phyloP scores from a whole-genome alignment of 1,284 basidiomycete species.

The Cutaneotrichosporon dermatis region DNA sequence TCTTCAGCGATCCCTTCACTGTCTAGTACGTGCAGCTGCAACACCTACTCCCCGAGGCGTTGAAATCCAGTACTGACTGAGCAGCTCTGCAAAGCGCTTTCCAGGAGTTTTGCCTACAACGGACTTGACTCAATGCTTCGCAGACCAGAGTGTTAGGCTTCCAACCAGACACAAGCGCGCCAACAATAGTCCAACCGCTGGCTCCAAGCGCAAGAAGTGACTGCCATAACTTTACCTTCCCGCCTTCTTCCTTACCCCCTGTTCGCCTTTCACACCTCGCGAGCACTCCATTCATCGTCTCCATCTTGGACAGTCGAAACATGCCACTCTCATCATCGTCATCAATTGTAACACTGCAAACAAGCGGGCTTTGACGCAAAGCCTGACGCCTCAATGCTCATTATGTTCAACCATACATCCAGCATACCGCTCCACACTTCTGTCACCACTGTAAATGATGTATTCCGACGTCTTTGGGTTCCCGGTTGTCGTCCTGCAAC shows the following conservation, averaged over 20 bases:
- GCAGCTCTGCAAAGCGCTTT: conserved; percentile 76
- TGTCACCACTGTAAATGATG: background rate
- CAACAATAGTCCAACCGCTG: background rate
- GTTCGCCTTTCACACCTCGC: no score
- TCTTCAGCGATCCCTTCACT: conserved; percentile 79
- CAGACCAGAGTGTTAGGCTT: conserved; percentile 83
- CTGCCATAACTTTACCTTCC: background rate
- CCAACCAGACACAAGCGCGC: conserved; percentile 52
- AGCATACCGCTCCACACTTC: background rate
- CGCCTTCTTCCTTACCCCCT: no score
- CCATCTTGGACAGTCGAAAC: no score
- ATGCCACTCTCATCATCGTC: no score
- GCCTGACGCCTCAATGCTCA: no score
- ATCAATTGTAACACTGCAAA: no score
- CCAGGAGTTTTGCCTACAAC: conserved; percentile 91
- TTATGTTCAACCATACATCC: background rate
- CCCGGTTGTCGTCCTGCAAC: no score
- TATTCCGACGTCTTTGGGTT: background rate
- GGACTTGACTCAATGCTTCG: conserved; percentile 81
- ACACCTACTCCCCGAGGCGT: no score
- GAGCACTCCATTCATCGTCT: no score
- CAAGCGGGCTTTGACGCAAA: no score
- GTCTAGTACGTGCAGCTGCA: conserved; percentile 55
- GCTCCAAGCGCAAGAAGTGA: conserved; percentile 13
- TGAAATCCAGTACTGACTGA: conserved; percentile 1